Evolutionary conservation across 441 rosid species (phyloP), one percentile per base, ranked within the genome.

Genomic region (Cnidoscolus chayamansa): DNA sequence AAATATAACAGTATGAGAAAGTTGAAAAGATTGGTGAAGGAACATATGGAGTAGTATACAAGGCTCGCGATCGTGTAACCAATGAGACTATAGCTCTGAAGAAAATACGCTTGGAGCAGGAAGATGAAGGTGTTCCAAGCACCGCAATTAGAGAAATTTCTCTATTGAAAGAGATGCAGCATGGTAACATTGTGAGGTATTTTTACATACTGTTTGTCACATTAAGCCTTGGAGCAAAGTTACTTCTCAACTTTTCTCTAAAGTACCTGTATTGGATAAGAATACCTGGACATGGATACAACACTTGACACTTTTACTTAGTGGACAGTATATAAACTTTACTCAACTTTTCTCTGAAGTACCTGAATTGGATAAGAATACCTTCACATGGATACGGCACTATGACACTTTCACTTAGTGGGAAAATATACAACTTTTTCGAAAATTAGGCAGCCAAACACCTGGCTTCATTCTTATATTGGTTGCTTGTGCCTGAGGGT

Each of bases 21-120:
- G 97, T 94, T 61, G 98, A 89, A 85, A 94, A 94, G 85, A 94
- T 94, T 49, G 97, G 98, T 60, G 98, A 94, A 83, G 98, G 98
- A 68, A 94, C 98, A 10, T 94, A 94, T 65, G 98, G 98, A 32
- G 98, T 94, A 59, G 98, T 94, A 58, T 94, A 94, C 70, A 94
- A 94, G 86, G 98, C 98, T 72, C 86, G 94, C 20, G 94, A 94
- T 71, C 94, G 94, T 32, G 35, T 78, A 69, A 91, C 97, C 73
- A 91, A 94, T 75, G 96, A 89, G 80, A 94, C 97, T 0, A 90
- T 94, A 35, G 98, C 98, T 69, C 79, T 78, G 79, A 72, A 82
- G 80, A 84, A 84, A 79, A 84, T 84, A 59, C 86, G 86, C 30
- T 72, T 91, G 71, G 94, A 91, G 85, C 93, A 89, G 81, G 97